Conservation (phyloP, 129 eudicot genomes). For the Saussurea involucrata region DNA sequence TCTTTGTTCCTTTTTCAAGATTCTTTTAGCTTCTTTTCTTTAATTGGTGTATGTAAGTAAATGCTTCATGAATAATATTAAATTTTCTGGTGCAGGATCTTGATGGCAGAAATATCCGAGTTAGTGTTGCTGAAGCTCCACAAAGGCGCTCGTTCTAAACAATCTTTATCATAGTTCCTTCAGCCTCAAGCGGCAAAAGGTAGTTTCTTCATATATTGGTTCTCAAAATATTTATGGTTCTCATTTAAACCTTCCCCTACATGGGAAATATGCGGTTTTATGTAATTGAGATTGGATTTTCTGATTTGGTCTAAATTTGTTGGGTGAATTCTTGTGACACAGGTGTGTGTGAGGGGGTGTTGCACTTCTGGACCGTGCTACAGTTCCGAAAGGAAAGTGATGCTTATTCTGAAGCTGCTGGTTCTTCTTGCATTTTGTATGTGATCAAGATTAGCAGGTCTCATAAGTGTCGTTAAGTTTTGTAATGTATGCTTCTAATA, state of each 20-base stretch:
- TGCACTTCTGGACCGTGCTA: conserved; percentile 3
- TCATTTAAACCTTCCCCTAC: background rate
- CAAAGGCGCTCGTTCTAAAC: conserved; percentile 52
- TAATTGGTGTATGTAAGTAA: background rate
- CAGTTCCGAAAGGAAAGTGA: conserved; percentile 20
- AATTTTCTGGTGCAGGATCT: conserved; percentile 55
- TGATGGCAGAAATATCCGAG: conserved; percentile 83
- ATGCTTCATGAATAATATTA: background rate
- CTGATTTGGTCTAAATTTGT: background rate
- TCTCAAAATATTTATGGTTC: background rate
- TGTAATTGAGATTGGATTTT: background rate
- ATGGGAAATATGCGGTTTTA: background rate
- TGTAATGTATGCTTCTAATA: conserved; percentile 35
- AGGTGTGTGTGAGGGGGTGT: background rate
- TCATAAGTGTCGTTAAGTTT: conserved; percentile 31
- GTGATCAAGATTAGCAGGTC: conserved; percentile 27
- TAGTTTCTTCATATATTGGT: too few relatives aligned
- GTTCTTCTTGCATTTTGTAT: conserved; percentile 17
- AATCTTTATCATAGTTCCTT: background rate
- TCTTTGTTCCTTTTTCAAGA: background rate
- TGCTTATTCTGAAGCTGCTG: conserved; percentile 24
- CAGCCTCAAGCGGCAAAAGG: background rate
- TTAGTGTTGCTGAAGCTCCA: conserved; percentile 78
- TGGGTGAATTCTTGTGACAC: background rate
- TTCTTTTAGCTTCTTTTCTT: background rate